Base-by-base conservation (phyloP, 106 monocot species). In the Acorus gramineus region DNA sequence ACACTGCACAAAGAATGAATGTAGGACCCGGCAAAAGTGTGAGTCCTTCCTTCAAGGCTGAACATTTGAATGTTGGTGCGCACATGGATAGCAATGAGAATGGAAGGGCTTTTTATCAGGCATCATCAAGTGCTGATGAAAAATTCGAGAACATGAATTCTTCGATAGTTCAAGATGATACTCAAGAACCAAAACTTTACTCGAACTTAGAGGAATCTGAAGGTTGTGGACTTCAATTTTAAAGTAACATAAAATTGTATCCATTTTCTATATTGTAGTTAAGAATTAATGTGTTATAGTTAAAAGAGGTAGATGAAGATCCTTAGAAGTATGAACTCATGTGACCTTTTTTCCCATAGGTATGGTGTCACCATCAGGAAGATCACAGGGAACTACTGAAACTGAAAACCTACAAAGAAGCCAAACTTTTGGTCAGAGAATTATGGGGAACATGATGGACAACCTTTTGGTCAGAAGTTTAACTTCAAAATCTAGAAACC, bases 401-500 rank as follows among this genome's bases (percentile, higher is more conserved):
- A 63, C 62, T 50, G 66, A 60, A 50, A 62, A 55, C 44, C 56
- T 77, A 10, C 90, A 86, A 57, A 77, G 51, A 9, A 80, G 68
- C 74, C 96, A 85, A 77, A 83, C 85, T 45, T 88, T 96, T 83
- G 83, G 96, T 63, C 96, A 91, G 81, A 76, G 87, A 62, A 48
- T 96, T 66, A 85, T 96, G 57, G 92, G 85, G 4, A 89, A 85
- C 60, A 73, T 89, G 82, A 85, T 85, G 89, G 93, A 91, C 60
- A 96, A 91, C 61, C 72, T 87, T 68, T 80, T 96, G 8, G 61
- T 85, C 11, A 80, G 96, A 76, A 96, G 70, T 74, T 73, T 91
- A 49, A 88, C 87, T 55, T 82, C 87, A 44, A 91, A 87, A 73
- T 56, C 90, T 55, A 91, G 79, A 59, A 76, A 53, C 51, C 78